These are phyloP conservation scores for Ophiostoma perfectum DNA, from an alignment of 2,329 filamentous ascomycete species.

Conservation along the genomic window DNA sequence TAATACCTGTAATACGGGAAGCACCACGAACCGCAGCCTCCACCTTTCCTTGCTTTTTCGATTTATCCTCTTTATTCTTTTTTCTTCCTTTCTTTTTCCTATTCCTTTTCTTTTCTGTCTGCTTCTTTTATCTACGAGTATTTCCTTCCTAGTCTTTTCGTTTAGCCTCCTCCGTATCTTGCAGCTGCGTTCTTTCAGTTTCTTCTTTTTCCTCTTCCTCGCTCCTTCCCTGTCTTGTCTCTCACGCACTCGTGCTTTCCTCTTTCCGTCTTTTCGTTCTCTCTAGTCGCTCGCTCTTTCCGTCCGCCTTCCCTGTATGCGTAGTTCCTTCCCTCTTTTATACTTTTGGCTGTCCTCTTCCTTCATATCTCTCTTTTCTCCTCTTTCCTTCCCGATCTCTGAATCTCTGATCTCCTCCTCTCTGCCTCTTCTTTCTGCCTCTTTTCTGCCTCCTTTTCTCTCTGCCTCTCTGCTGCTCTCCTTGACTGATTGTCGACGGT, in stretches of 20 bases:
- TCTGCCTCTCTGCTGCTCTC: neutral
- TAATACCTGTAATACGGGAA: too few relatives aligned
- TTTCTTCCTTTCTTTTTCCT: conserved; percentile 9
- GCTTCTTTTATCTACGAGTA: neutral
- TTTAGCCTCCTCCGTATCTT: conserved; percentile 13
- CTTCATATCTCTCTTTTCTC: neutral
- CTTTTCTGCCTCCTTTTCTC: neutral
- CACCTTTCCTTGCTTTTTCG: neutral
- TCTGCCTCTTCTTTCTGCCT: neutral
- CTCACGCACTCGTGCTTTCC: neutral
- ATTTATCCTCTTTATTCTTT: neutral
- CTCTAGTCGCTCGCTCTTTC: neutral
- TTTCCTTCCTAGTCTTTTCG: conserved; percentile 14
- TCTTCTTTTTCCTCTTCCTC: conserved; percentile 13
- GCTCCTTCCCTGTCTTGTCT: conserved; percentile 11
- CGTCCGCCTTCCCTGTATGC: neutral
- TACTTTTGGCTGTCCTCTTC: neutral
- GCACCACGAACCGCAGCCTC: neutral
- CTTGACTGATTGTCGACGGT: neutral
- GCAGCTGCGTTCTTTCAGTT: neutral
- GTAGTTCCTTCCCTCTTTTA: neutral
- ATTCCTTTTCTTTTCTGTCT: too few relatives aligned
- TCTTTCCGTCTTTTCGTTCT: conserved; percentile 14
- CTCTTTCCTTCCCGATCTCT: conserved; percentile 3
- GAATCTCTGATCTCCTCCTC: neutral